Base-by-base conservation (phyloP, 495 filamentous ascomycete genomes). In the Lentithecium fluviatile region DNA sequence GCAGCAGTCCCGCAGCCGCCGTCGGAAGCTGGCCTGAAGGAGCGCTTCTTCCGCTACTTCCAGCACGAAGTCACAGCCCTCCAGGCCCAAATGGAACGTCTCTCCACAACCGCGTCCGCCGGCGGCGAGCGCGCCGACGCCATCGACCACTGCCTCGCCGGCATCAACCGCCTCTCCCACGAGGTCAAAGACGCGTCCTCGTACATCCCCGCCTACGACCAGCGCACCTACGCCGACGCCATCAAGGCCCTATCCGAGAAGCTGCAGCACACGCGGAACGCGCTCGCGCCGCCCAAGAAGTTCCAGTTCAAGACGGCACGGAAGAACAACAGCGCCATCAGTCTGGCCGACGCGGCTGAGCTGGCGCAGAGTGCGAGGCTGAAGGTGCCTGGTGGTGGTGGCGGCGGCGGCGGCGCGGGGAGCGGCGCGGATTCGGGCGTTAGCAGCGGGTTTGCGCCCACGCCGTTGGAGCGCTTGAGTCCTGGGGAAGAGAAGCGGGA, bases 11-110 rank as follows among this genome's bases (percentile, higher is more conserved):
- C 54, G 2, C 54, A 58, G 21, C 26, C 17, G 12, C 45, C 29
- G 25, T 73, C 75, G 0, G 76, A 81, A 50, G 75, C 78, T 5
- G 72, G 74, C 7, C 70, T 85, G 45, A 91, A 90, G 51, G 86
- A 89, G 65, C 80, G 80, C 8, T 93, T 95, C 78, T 89, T 90
- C 71, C 83, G 83, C 61, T 85, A 88, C 70, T 94, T 93, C 64
- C 86, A 88, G 58, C 79, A 83, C 71, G 82, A 86, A 71, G 84
- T 87, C 60, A 84, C 82, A 86, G 85, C 76, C 34, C 71, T 89
- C 0, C 84, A 86, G 67, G 77, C 83, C 67, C 78, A 83, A 52
- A 87, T 88, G 73, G 78, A 79, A 26, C 75, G 74, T 8, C 76
- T 88, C 4, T 74, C 75, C 12, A 75, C 77, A 63, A 79, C 78